These are phyloP conservation scores for Calonectria pseudoreteaudii DNA, from an alignment of 2,329 filamentous ascomycete species.

Conservation along the genomic window DNA sequence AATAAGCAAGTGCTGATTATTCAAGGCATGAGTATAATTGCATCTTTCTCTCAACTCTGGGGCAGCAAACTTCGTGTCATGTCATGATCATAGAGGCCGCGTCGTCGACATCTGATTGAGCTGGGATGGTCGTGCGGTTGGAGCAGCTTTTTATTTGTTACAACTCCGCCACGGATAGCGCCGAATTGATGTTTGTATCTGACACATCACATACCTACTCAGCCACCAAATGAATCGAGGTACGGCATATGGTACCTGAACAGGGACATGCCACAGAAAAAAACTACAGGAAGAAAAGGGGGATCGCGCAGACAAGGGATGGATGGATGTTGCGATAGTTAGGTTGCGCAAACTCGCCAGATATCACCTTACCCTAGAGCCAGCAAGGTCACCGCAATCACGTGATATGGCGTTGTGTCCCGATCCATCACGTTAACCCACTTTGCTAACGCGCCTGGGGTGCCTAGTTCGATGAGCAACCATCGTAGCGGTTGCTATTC, in stretches of 20 bases:
- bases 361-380: not conserved
- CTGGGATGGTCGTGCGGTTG: not conserved
- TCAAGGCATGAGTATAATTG: not conserved
- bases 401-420: slow-evolving; percentile 34
- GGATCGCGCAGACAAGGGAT: not conserved
- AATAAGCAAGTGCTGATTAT: not conserved
- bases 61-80: not conserved
- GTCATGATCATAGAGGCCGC: not conserved
- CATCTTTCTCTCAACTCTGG: not conserved
- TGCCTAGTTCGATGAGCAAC: not conserved
- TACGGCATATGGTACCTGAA: not conserved
- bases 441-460: slow-evolving; percentile 3
- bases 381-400: too few relatives aligned
- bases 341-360: not conserved
- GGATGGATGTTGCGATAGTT: not conserved
- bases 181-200: too few relatives aligned
- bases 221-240: not conserved
- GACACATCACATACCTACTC: too few relatives aligned
- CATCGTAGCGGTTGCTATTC: not conserved
- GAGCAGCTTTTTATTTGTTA: not conserved
- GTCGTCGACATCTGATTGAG: not conserved
- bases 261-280: not conserved
- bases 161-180: too few relatives aligned
- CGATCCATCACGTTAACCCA: slow-evolving; percentile 4
- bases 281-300: not conserved